phyloP scores from a whole-genome alignment of 495 filamentous ascomycete species.

The Penicillium parvum region DNA sequence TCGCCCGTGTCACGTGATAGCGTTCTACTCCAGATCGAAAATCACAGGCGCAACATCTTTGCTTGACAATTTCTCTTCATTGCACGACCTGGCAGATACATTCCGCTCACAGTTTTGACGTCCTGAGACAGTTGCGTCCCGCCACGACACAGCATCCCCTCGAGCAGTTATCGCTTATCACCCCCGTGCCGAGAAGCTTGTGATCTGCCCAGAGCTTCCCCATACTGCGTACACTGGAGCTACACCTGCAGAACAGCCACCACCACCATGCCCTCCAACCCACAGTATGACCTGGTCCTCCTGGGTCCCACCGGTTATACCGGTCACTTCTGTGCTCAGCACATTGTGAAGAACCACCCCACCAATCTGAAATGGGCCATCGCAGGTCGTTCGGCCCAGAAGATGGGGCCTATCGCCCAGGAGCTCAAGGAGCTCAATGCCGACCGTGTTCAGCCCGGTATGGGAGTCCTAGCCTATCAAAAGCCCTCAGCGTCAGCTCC shows the following conservation, averaged over 20 bases:
- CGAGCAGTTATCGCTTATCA: neutral
- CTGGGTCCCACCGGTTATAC: constrained; percentile 88
- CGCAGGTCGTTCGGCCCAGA: constrained; percentile 71
- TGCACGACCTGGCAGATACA: neutral
- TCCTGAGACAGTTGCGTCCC: neutral
- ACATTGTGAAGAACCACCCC: constrained; percentile 69
- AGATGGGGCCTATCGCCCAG: constrained; percentile 63
- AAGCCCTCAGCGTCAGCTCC: neutral
- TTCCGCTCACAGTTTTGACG: neutral
- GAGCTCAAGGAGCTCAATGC: constrained; percentile 62
- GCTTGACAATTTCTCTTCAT: neutral
- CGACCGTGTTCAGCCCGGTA: constrained; percentile 67
- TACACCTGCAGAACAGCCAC: constrained; percentile 3
- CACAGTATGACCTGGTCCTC: constrained; percentile 77
- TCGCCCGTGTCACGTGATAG: constrained; percentile 19
- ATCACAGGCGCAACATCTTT: too few species aligned
- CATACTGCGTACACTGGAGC: constrained; percentile 2
- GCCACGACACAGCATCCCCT: too few species aligned
- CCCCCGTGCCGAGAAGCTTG: constrained; percentile 8
- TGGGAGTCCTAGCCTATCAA: neutral
- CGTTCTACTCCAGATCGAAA: too few species aligned
- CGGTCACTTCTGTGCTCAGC: constrained; percentile 69
- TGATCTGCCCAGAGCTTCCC: constrained; percentile 8
- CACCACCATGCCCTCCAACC: constrained; percentile 35
- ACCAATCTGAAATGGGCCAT: constrained; percentile 86